These are phyloP conservation scores for Polyporus tsugae DNA, from an alignment of 1,284 basidiomycete species.

Conservation along the genomic window DNA sequence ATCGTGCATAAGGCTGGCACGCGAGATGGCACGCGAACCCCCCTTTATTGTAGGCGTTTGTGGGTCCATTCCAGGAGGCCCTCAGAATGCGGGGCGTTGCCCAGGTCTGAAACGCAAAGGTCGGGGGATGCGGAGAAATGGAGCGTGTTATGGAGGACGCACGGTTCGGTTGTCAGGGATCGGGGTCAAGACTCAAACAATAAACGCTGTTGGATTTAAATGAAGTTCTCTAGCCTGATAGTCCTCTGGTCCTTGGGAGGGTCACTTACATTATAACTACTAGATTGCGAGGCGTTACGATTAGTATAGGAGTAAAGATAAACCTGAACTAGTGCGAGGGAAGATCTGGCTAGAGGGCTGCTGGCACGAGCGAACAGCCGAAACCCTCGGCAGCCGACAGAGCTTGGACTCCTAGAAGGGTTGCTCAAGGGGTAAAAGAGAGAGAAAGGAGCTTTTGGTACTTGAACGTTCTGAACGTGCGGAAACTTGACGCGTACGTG, in stretches of 20 bases:
- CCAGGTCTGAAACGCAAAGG: not conserved
- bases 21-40: not conserved
- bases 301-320: not conserved
- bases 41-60: slow-evolving; percentile 8
- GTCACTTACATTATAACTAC: not conserved
- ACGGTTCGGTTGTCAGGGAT: too few species aligned
- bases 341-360: not conserved
- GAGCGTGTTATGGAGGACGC: not conserved
- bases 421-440: not conserved
- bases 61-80: not conserved
- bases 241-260: not conserved
- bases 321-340: not conserved
- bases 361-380: not conserved
- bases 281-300: not conserved
- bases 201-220: not conserved
- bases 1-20: slow-evolving; percentile 2
- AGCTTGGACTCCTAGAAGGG: not conserved
- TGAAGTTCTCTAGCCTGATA: not conserved
- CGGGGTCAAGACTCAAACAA: too few species aligned
- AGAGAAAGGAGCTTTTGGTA: not conserved
- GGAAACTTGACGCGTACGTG: not conserved
- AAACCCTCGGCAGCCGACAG: not conserved
- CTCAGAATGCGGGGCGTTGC: not conserved
- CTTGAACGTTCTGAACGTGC: not conserved
- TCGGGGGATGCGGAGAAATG: not conserved